A percentile compares a stretch with the other conserved stretches of the same genome.
These are phyloP conservation scores for Termitomyces sp. DNA, from an alignment of 768 basidiomycete species.

Conservation along the genomic window DNA sequence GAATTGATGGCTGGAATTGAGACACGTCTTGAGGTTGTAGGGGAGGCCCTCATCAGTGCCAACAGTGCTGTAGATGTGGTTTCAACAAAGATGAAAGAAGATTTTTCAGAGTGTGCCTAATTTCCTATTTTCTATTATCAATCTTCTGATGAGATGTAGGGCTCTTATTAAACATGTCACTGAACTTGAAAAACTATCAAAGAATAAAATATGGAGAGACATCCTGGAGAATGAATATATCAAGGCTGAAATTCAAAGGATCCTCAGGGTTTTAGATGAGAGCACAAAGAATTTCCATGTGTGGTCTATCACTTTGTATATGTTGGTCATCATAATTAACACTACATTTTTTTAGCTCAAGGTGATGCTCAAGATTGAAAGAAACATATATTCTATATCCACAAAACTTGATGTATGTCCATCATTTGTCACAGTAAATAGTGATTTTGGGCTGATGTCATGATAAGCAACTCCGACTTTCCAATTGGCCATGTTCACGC, in stretches of 20 bases:
- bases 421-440: not conserved
- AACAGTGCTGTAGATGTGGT: too few relatives aligned
- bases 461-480: not conserved
- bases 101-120: too few relatives aligned
- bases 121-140: too few relatives aligned
- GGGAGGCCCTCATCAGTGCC: too few relatives aligned
- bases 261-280: slow-evolving; percentile 3
- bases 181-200: not conserved
- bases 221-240: slow-evolving; percentile 12
- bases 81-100: too few relatives aligned
- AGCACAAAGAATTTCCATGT: slow-evolving; percentile 15
- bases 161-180: not conserved
- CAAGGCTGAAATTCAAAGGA: not conserved
- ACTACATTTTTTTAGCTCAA: not conserved
- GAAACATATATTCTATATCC: not conserved
- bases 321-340: not conserved
- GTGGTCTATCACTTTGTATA: not conserved
- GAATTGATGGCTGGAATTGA: too few relatives aligned
- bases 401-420: not conserved
- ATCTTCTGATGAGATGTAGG: not conserved
- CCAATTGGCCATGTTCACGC: too few relatives aligned
- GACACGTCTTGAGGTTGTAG: too few relatives aligned
- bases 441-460: not conserved
- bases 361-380: not conserved
- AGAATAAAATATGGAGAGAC: not conserved